phyloP scores from a whole-genome alignment of 225 moss, liverwort and hornwort genomes.

The Neckera pumila region DNA sequence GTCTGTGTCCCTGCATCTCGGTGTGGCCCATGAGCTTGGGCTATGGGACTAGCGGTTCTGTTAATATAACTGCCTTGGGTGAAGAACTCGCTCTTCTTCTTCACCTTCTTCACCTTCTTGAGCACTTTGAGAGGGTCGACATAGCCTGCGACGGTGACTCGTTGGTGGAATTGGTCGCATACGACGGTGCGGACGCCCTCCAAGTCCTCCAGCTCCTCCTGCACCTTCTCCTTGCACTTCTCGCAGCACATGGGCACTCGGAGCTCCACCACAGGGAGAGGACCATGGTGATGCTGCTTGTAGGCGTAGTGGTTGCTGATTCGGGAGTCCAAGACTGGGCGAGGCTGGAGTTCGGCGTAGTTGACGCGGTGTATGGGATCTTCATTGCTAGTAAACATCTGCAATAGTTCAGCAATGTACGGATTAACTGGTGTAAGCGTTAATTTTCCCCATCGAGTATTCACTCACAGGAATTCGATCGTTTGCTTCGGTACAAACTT shows the following conservation, averaged over 20 bases:
- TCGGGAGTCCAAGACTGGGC: neutral
- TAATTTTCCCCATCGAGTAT: neutral
- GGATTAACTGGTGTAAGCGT: neutral
- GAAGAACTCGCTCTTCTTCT: conserved; percentile 37
- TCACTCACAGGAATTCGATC: neutral
- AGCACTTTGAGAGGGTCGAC: conserved; percentile 28
- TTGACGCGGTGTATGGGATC: neutral
- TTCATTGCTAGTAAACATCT: conserved; percentile 21
- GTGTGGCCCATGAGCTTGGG: neutral
- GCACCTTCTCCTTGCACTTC: conserved; percentile 46
- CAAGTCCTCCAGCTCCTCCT: conserved; percentile 32
- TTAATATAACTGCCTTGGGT: conserved; percentile 8
- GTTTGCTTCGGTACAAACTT: too few species aligned
- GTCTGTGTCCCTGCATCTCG: neutral
- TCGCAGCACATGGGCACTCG: conserved; percentile 47
- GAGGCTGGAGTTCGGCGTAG: neutral
- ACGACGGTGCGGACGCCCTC: conserved; percentile 1
- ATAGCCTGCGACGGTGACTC: conserved; percentile 21
- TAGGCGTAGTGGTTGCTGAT: neutral
- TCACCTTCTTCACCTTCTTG: conserved; percentile 32
- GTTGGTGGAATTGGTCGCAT: conserved; percentile 28
- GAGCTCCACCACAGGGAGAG: conserved; percentile 16
- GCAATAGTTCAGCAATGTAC: neutral
- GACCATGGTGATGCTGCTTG: neutral
- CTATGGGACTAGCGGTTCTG: neutral